phyloP scores from a whole-genome alignment of 805 yeast species.

The Ogataea allantospora region DNA sequence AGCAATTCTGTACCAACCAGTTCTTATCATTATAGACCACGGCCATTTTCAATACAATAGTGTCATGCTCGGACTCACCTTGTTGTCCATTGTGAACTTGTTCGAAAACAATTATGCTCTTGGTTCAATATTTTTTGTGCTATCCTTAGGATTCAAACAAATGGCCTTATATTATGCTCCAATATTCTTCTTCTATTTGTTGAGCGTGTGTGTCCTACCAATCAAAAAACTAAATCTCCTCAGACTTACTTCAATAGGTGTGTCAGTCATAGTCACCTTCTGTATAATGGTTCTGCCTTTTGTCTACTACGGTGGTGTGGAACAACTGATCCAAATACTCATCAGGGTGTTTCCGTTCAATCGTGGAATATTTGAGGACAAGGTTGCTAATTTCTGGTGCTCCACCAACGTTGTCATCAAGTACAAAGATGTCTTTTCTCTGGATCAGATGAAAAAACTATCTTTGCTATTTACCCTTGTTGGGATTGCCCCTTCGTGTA shows the following conservation, averaged over 20 bases:
- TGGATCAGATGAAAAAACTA: slow-evolving; percentile 54
- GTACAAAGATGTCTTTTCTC: slow-evolving; percentile 54
- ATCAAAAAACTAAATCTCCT: slow-evolving; percentile 44
- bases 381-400: slow-evolving; percentile 98
- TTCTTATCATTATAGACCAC: slow-evolving; percentile 82
- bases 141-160: slow-evolving; percentile 83
- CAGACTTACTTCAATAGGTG: slow-evolving; percentile 59
- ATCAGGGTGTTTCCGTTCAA: slow-evolving; percentile 84
- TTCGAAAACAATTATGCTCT: slow-evolving; percentile 59
- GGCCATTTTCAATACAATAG: slow-evolving; percentile 97
- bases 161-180: slow-evolving; percentile 96
- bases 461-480: slow-evolving; percentile 54
- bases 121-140: slow-evolving; percentile 75
- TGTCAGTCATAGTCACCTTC: slow-evolving; percentile 60
- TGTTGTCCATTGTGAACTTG: slow-evolving; percentile 64
- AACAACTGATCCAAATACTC: slow-evolving; percentile 55
- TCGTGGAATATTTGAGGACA: slow-evolving; percentile 94
- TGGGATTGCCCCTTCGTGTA: slow-evolving; percentile 56
- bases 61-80: slow-evolving; percentile 87
- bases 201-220: slow-evolving; percentile 48
- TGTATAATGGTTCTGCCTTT: slow-evolving; percentile 59
- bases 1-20: slow-evolving; percentile 81
- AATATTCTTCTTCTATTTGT: slow-evolving; percentile 74
- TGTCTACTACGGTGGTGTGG: slow-evolving; percentile 42
- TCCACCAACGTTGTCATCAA: slow-evolving; percentile 79